Evolutionary conservation across 2,329 filamentous ascomycete genomes (phyloP).

Genomic region (Verticillium alfalfae): DNA sequence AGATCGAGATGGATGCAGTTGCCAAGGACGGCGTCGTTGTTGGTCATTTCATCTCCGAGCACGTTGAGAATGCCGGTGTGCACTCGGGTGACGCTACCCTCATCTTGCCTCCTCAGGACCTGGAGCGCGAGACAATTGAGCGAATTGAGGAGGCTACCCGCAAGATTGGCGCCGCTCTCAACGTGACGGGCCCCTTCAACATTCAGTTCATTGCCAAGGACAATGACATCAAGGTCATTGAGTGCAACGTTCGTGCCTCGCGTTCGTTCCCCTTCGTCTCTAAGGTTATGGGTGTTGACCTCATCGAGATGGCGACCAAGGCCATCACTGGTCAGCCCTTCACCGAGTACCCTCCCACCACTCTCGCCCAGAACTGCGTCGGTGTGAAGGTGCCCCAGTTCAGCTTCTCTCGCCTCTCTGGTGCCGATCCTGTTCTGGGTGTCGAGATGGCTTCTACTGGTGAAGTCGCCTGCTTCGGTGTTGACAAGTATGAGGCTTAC

Average conservation of each 20-base stretch:
- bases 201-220: slow-evolving; percentile 99
- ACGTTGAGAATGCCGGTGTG: slow-evolving; percentile 97
- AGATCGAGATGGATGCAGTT: slow-evolving; percentile 99
- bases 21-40: slow-evolving; percentile 84
- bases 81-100: slow-evolving; percentile 97
- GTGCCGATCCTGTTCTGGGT: slow-evolving; percentile 91
- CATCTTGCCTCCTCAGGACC: slow-evolving; percentile 89
- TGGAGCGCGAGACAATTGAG: slow-evolving; percentile 80
- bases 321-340: slow-evolving; percentile 87
- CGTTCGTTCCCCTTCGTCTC: slow-evolving; percentile 97
- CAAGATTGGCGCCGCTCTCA: slow-evolving; percentile 91
- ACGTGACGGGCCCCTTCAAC: slow-evolving; percentile 95
- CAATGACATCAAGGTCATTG: slow-evolving; percentile 99
- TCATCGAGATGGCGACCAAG: slow-evolving; percentile 98
- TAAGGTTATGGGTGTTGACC: slow-evolving; percentile 95
- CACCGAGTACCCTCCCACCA: slow-evolving; percentile 71
- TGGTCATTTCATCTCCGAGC: slow-evolving; percentile 96
- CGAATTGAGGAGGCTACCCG: slow-evolving; percentile 91
- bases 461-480: slow-evolving; percentile 94
- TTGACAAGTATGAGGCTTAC: slow-evolving; percentile 96
- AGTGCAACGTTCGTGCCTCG: slow-evolving; percentile 96
- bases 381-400: slow-evolving; percentile 98
- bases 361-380: slow-evolving; percentile 75
- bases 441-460: slow-evolving; percentile 99
- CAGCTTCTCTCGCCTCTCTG: slow-evolving; percentile 94